Conservation (phyloP, 768 basidiomycete species). For the Suillus luteus region DNA sequence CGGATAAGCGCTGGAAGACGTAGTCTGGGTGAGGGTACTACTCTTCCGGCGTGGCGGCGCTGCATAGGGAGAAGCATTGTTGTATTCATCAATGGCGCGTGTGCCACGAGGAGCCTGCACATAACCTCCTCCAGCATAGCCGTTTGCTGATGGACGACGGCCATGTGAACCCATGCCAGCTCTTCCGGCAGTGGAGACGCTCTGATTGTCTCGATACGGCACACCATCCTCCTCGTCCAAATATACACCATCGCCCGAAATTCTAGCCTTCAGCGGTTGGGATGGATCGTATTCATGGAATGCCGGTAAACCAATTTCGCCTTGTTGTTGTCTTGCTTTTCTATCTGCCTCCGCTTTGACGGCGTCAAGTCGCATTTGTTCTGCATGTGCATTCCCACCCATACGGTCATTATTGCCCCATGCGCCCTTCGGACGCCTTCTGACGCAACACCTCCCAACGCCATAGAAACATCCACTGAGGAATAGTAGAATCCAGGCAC, state of each 20-base stretch:
- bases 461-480: conserved; percentile 89
- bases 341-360: conserved; percentile 86
- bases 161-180: conserved; percentile 33
- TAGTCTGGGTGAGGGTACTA: conserved; percentile 41
- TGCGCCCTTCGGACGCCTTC: conserved; percentile 47
- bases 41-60: conserved; percentile 43
- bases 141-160: conserved; percentile 33
- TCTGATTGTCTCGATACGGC: conserved; percentile 35
- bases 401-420: conserved; percentile 39
- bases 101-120: conserved; percentile 62
- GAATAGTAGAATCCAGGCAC: conserved; percentile 83
- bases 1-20: conserved; percentile 41
- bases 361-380: conserved; percentile 78
- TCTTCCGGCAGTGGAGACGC: conserved; percentile 24
- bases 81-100: conserved; percentile 77
- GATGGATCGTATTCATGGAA: conserved; percentile 65
- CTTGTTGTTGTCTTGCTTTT: conserved; percentile 62
- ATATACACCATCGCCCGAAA: conserved; percentile 59
- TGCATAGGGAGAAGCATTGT: conserved; percentile 50
- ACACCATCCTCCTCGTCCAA: conserved; percentile 49
- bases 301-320: conserved; percentile 71
- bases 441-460: conserved; percentile 84
- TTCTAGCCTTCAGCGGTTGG: conserved; percentile 64
- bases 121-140: conserved; percentile 59
- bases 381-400: conserved; percentile 44